Evolutionary conservation across 2,329 filamentous ascomycete species (phyloP), one percentile per base, ranked within the genome.

Genomic region (Pseudogymnoascus sp.): DNA sequence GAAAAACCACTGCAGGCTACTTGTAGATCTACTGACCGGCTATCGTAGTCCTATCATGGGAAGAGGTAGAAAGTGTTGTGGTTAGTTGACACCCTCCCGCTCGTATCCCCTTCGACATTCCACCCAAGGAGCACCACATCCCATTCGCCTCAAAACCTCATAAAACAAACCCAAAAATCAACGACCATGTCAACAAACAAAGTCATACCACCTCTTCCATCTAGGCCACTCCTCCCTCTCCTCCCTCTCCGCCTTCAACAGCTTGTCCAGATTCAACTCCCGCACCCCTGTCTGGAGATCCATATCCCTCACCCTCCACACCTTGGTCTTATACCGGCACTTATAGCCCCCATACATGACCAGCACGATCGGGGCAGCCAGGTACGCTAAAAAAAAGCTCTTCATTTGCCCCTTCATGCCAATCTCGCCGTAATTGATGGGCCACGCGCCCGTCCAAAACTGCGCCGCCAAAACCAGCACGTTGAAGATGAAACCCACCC

Each of bases 361-460:
- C n/a, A 86, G 67, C 25, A 91, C 83, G 66, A 91, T 84, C 13
- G 89, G 89, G 1, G 84, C 84, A 4, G 87, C 87, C 65, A 91
- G 79, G 73, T 88, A 91, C 65, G 83, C 81, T 64, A 87, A 76
- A 74, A 96, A 96, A 75, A 93, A 95, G 67, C 80, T 85, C 65
- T 84, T 74, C 0, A 83, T 82, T 39, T 85, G 77, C 6, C 79
- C 73, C 1, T 69, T 48, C 3, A 77, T 65, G 0, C 78, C 77
- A 73, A 78, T 78, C 0, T 74, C 61, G 4, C 70, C 68, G 70
- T 83, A 87, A 25, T 78, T 82, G 58, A 93, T 81, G 4, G 92
- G 92, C 71, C 87, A 92, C 4, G 90, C 86, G 31, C 89, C 91
- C 59, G 89, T 87, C 90, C 91, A 97, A 78, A 96, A 93, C 73